Conservation (phyloP, 345 rosid species). For the Aquilaria malaccensis region DNA sequence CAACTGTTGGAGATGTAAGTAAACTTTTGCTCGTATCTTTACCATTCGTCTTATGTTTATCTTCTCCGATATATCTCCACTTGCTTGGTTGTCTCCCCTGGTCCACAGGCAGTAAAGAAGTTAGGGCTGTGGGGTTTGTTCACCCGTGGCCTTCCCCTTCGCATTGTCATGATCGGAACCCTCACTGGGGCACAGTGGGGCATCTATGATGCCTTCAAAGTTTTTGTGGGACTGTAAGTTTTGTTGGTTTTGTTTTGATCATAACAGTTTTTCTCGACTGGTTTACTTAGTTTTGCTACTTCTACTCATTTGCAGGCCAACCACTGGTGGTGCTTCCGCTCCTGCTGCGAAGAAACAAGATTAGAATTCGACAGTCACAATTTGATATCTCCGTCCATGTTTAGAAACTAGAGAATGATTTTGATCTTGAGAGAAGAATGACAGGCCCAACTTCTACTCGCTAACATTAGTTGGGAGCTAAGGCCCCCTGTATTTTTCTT, state of each 20-base stretch:
- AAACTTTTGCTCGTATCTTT: conserved; percentile 1
- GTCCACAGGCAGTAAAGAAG: conserved; percentile 63
- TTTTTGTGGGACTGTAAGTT: conserved; percentile 88
- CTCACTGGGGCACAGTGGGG: conserved; percentile 95
- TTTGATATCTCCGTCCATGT: background rate
- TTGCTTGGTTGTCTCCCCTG: too few relatives aligned
- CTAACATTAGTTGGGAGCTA: background rate
- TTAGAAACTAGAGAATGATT: conserved; percentile 1
- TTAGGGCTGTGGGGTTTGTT: conserved; percentile 75
- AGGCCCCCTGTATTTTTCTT: conserved; percentile 7
- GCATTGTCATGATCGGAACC: conserved; percentile 92
- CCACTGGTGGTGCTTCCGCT: conserved; percentile 51
- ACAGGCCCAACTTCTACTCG: conserved; percentile 4
- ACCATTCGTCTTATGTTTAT: background rate
- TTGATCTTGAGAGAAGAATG: conserved; percentile 7
- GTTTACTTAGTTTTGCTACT: background rate
- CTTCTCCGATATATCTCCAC: too few relatives aligned
- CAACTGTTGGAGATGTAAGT: conserved; percentile 80
- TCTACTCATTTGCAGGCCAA: conserved; percentile 36
- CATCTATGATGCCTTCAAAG: conserved; percentile 90
- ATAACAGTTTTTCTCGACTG: background rate
- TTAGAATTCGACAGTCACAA: background rate
- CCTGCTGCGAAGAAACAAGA: conserved; percentile 28
- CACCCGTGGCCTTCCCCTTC: conserved; percentile 92
- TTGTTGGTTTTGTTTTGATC: background rate